phyloP scores from a whole-genome alignment of 257 asterid genomes.

The Gardenia jasminoides region DNA sequence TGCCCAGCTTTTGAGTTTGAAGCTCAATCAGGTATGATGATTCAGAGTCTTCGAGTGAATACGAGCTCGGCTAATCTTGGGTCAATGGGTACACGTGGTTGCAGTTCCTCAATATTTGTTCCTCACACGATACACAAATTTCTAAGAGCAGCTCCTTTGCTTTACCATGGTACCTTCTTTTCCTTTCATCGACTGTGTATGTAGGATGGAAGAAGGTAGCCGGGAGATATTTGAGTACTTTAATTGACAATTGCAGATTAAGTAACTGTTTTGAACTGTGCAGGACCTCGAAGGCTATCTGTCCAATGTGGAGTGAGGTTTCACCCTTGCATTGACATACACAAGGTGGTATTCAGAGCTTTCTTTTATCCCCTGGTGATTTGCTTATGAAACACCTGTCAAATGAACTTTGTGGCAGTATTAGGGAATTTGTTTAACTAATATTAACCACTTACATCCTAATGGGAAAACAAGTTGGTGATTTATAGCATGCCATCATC shows the following conservation, averaged over 20 bases:
- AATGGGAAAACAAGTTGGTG: not conserved
- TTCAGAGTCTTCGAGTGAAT: constrained; percentile 39
- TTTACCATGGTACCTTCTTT: constrained; percentile 34
- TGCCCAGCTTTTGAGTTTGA: not conserved
- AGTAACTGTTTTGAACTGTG: constrained; percentile 10
- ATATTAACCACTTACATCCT: too few species aligned
- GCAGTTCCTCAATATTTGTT: constrained; percentile 23
- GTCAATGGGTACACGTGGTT: constrained; percentile 25
- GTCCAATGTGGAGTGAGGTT: constrained; percentile 62
- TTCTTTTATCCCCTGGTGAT: not conserved
- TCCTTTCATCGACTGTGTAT: not conserved
- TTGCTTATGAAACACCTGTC: not conserved
- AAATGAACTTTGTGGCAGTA: not conserved
- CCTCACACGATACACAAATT: constrained; percentile 34
- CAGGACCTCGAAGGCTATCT: constrained; percentile 52
- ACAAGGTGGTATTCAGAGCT: constrained; percentile 50
- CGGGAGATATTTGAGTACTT: not conserved
- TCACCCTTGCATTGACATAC: constrained; percentile 98
- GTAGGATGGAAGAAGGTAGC: not conserved
- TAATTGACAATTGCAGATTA: constrained; percentile 2
- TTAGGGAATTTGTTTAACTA: too few species aligned
- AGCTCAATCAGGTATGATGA: constrained; percentile 33
- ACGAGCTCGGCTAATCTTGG: constrained; percentile 22
- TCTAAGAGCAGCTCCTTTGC: constrained; percentile 29
- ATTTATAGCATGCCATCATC: not conserved